Conservation (phyloP, 371 early-diverging fungal genomes). For the Rhizopus arrhizus region DNA sequence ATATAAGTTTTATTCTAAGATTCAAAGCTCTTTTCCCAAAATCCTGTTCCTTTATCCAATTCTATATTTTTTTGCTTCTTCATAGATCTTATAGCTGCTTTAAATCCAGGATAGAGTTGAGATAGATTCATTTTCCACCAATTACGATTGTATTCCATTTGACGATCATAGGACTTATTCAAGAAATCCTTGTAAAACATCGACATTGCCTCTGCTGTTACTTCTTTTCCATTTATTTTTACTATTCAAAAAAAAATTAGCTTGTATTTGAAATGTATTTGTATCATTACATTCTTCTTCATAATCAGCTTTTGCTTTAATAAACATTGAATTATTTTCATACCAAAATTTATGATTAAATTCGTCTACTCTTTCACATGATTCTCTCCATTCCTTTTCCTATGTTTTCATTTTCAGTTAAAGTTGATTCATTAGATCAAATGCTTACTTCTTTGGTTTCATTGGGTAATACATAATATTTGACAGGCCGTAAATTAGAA, state of each 20-base stretch:
- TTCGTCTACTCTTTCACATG: slow-evolving; percentile 59
- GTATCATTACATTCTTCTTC: slow-evolving; percentile 62
- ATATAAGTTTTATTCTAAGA: slow-evolving; percentile 33
- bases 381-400: slow-evolving; percentile 58
- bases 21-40: slow-evolving; percentile 59
- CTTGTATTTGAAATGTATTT: neutral
- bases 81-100: slow-evolving; percentile 55
- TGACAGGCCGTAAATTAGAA: slow-evolving; percentile 73
- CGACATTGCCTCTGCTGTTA: slow-evolving; percentile 75
- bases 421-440: slow-evolving; percentile 25
- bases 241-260: slow-evolving; percentile 25
- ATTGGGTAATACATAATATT: slow-evolving; percentile 59
- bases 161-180: slow-evolving; percentile 68
- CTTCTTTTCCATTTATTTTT: slow-evolving; percentile 41
- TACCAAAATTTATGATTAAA: slow-evolving; percentile 78
- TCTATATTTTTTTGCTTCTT: slow-evolving; percentile 14
- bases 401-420: neutral
- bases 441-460: slow-evolving; percentile 58
- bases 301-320: slow-evolving; percentile 64
- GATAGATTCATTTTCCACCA: slow-evolving; percentile 76
- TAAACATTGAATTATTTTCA: slow-evolving; percentile 72
- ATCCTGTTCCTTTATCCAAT: slow-evolving; percentile 31
- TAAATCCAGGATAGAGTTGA: slow-evolving; percentile 70
- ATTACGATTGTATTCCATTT: slow-evolving; percentile 73
- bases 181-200: slow-evolving; percentile 79